Base-by-base conservation (phyloP, 148 eudicot genomes). In the Rhododendron kiyosumense region DNA sequence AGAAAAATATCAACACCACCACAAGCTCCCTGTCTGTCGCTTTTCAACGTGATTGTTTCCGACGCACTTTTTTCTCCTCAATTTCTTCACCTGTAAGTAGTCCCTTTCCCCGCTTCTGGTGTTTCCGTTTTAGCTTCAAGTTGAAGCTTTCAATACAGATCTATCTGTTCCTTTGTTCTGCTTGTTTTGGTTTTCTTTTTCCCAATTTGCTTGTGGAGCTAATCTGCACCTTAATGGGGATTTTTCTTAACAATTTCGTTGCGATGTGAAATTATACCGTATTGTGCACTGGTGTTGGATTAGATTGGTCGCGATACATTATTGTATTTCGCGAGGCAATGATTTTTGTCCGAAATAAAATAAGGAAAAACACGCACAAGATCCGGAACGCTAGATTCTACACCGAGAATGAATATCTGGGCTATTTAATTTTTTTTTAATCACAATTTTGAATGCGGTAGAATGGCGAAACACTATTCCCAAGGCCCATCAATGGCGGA, bases 81-180 rank as follows among this genome's bases (percentile, higher is more conserved):
- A 52, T 52, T 49, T 51, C 83, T 80, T 52, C 83, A 30, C 22
- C 83, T 30, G 83, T 80, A 80, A 80, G 83, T 80, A 51, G 83
- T 80, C 30, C 63, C 38, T 49, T 26, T 38, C 82, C 82, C 8
- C 38, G 46, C 48, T 38, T 79, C 24, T 15, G 34, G 30, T 3
- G 28, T 12, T 20, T 24, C 83, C 30, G 22, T 79, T 79, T 28
- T 49, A 26, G 38, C 82, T 28, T 49, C n/a, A 14, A 49, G 0
- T 79, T 7, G 41, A 48, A 79, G 41, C 61, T 49, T 79, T 79
- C 45, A 7, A 49, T 49, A 5, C 22, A 30, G 82, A 79, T 79
- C 82, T 49, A 49, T 46, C 17, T 15, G 51, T 12, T 46, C 30
- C 81, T 45, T n/a, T 15, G 52, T 26, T 46, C 15, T 79, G 32